phyloP scores from a whole-genome alignment of 441 rosid genomes.

The Iberis amara region DNA sequence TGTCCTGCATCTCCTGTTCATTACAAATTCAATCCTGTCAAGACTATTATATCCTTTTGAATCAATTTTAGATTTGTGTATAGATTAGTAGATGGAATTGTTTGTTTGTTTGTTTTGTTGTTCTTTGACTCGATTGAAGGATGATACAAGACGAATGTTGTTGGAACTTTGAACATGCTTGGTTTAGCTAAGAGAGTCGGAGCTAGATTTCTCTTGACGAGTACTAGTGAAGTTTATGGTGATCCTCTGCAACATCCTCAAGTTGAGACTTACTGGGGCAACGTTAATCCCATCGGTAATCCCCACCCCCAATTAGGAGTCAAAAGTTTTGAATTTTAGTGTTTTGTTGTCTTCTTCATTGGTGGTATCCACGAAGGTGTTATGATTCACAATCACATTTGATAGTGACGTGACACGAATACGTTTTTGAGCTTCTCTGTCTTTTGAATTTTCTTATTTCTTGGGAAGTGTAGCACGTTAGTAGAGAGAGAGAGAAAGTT shows the following conservation, averaged over 20 bases:
- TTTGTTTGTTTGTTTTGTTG: no score
- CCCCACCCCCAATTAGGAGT: no score
- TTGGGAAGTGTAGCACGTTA: conserved; percentile 32
- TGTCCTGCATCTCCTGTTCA: conserved; percentile 90
- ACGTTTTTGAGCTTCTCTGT: conserved; percentile 14
- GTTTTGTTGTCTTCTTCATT: neutral
- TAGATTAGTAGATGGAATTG: no score
- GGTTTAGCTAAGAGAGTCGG: conserved; percentile 74
- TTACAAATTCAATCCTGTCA: conserved; percentile 84
- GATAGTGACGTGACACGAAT: conserved; percentile 23
- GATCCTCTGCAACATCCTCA: conserved; percentile 84
- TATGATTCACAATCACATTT: neutral
- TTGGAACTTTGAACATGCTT: conserved; percentile 75
- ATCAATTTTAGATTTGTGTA: no score
- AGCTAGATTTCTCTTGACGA: conserved; percentile 67
- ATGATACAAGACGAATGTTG: conserved; percentile 68
- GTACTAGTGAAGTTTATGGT: conserved; percentile 83
- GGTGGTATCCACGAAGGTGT: neutral
- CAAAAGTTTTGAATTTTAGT: neutral
- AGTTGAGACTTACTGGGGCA: conserved; percentile 81
- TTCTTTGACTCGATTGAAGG: conserved; percentile 33
- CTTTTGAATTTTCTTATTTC: neutral
- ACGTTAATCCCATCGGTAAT: conserved; percentile 75
- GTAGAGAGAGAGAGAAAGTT: neutral
- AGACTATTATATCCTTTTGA: conserved; percentile 72